Evolutionary conservation across 164 flowering plant genomes (phyloP).

Genomic region (Warburgia ugandensis): DNA sequence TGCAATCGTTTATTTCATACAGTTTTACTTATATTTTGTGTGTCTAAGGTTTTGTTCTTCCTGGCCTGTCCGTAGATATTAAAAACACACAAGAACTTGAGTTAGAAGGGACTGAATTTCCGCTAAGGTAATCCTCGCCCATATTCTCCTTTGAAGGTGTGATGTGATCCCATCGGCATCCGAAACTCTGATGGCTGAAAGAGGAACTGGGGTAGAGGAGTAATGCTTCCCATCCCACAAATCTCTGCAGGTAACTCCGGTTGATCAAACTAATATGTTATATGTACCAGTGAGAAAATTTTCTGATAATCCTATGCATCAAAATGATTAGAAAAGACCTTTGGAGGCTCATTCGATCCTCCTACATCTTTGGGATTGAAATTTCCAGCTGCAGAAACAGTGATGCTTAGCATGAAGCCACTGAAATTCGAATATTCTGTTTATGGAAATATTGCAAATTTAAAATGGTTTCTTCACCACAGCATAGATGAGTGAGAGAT

Average conservation of each 20-base stretch:
- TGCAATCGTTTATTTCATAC: no score
- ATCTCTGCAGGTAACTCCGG: slow-evolving; percentile 69
- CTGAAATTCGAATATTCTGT: slow-evolving; percentile 91
- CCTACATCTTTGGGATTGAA: slow-evolving; percentile 39
- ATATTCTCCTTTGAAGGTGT: slow-evolving; percentile 30
- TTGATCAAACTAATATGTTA: slow-evolving; percentile 42
- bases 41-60: no score
- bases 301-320: slow-evolving; percentile 62
- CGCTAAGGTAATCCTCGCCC: neutral
- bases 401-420: slow-evolving; percentile 55
- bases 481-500: slow-evolving; percentile 72
- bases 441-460: slow-evolving; percentile 43
- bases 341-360: slow-evolving; percentile 59
- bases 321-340: slow-evolving; percentile 40
- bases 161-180: slow-evolving; percentile 55
- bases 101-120: no score
- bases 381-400: slow-evolving; percentile 47
- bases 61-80: no score
- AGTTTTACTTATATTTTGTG: no score
- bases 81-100: no score
- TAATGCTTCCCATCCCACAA: slow-evolving; percentile 88
- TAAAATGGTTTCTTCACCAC: slow-evolving; percentile 84
- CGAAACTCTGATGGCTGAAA: slow-evolving; percentile 43
- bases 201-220: slow-evolving; percentile 65
- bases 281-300: slow-evolving; percentile 81